Conservation (phyloP, 2,329 filamentous ascomycete genomes). For the Xylariaceae sp. region DNA sequence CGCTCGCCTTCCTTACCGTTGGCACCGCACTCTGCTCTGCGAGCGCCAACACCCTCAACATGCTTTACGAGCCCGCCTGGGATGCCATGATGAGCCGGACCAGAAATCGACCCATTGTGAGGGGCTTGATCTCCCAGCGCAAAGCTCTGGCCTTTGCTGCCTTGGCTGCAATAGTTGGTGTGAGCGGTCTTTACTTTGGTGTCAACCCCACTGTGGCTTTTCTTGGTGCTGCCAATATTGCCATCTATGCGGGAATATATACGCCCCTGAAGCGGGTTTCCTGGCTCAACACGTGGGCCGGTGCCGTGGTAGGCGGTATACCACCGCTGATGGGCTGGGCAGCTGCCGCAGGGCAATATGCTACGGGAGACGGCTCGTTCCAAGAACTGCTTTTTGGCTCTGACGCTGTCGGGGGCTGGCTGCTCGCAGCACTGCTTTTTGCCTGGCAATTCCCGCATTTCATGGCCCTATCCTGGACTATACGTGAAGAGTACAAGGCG, state of each 20-base stretch:
- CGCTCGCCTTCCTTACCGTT: constrained; percentile 82
- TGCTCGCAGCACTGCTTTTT: constrained; percentile 77
- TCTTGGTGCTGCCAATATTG: constrained; percentile 77
- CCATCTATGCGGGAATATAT: constrained; percentile 85
- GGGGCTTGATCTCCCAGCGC: constrained; percentile 66
- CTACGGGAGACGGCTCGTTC: constrained; percentile 69
- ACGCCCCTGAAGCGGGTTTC: constrained; percentile 87
- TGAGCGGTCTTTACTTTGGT: constrained; percentile 72
- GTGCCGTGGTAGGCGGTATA: constrained; percentile 86
- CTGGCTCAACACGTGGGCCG: constrained; percentile 89
- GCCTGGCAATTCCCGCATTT: constrained; percentile 99
- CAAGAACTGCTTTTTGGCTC: constrained; percentile 66
- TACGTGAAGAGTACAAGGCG: constrained; percentile 79
- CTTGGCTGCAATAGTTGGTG: constrained; percentile 62
- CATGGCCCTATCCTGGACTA: constrained; percentile 85
- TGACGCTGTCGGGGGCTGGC: constrained; percentile 74
- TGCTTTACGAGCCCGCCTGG: constrained; percentile 88
- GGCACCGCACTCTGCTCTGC: constrained; percentile 87
- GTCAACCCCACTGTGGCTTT: constrained; percentile 91
- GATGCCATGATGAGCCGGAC: constrained; percentile 95
- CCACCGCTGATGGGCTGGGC: constrained; percentile 98
- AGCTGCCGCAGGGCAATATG: constrained; percentile 83
- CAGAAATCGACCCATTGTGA: constrained; percentile 80
- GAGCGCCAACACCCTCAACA: constrained; percentile 90
- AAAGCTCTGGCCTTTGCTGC: constrained; percentile 74